Conservation (phyloP, 2,329 filamentous ascomycete species). For the Aureobasidium leucospermi region DNA sequence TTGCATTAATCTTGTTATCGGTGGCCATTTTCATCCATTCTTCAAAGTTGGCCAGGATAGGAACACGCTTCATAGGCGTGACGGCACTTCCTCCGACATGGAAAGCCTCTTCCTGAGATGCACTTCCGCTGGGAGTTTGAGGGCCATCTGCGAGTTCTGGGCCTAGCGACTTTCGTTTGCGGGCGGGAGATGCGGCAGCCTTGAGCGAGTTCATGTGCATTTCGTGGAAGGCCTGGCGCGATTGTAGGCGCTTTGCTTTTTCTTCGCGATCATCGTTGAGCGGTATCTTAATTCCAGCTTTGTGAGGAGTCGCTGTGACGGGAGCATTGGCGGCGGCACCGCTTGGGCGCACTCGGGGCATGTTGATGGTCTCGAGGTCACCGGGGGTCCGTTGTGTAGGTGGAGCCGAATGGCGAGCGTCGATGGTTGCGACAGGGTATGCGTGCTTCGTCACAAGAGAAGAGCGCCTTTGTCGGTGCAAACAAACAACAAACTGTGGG, state of each 20-base stretch:
- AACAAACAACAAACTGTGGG: no score
- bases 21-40: slow-evolving; percentile 99
- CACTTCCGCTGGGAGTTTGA: slow-evolving; percentile 36
- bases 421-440: not conserved
- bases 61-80: slow-evolving; percentile 93
- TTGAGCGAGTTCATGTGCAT: slow-evolving; percentile 89
- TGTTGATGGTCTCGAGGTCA: slow-evolving; percentile 24
- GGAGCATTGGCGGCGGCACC: slow-evolving; percentile 35
- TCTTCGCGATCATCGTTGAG: slow-evolving; percentile 93
- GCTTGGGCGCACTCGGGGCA: slow-evolving; percentile 26
- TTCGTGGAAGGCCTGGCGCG: slow-evolving; percentile 80
- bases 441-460: not conserved
- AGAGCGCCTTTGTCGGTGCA: no score
- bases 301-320: slow-evolving; percentile 43
- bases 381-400: not conserved
- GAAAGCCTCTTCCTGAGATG: slow-evolving; percentile 48
- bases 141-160: slow-evolving; percentile 37
- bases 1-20: slow-evolving; percentile 92
- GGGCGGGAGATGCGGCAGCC: slow-evolving; percentile 65
- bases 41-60: slow-evolving; percentile 94
- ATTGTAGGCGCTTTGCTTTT: slow-evolving; percentile 80
- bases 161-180: slow-evolving; percentile 54
- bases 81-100: slow-evolving; percentile 65
- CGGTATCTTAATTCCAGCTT: slow-evolving; percentile 65
- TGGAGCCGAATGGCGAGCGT: not conserved